Percentiles rank a stretch among this genome's conserved stretches.
These are phyloP conservation scores for Gamsiella multidivaricata DNA, from an alignment of 192 early-diverging fungal genomes.

Conservation along the genomic window DNA sequence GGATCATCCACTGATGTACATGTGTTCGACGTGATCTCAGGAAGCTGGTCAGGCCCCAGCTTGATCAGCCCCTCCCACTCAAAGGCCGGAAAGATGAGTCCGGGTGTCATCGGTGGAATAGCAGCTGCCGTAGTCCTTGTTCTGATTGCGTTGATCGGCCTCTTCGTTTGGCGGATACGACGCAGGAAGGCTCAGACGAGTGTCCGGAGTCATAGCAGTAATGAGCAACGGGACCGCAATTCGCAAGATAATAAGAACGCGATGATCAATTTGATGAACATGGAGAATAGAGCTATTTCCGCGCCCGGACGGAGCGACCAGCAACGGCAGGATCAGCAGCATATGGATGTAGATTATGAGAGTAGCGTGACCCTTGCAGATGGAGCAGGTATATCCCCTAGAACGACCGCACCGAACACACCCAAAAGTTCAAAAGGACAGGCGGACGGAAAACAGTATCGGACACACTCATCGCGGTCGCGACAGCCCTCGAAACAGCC, in stretches of 20 bases:
- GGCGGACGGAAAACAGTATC: not conserved
- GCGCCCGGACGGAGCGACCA: not conserved
- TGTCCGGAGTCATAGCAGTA: not conserved
- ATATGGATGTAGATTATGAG: not conserved
- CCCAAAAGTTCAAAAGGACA: constrained; percentile 1
- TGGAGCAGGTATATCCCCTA: not conserved
- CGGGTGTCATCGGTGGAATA: constrained; percentile 28
- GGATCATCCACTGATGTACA: constrained; percentile 1
- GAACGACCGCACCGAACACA: not conserved
- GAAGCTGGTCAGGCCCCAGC: constrained; percentile 36
- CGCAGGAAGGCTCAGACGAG: not conserved
- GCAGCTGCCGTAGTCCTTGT: constrained; percentile 17
- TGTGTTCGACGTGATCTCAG: constrained; percentile 39
- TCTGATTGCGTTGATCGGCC: constrained; percentile 1
- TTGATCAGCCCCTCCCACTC: constrained; percentile 16
- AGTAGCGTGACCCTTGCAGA: not conserved
- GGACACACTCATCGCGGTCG: constrained; percentile 2
- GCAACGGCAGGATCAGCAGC: not conserved
- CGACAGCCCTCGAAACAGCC: not conserved
- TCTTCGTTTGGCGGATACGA: constrained; percentile 14
- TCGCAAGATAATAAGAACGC: constrained; percentile 11
- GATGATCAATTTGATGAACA: constrained; percentile 8
- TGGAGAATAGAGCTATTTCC: constrained; percentile 9
- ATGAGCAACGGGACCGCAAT: not conserved
- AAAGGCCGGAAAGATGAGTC: not conserved